Evolutionary conservation across 1,139 yeast genomes (phyloP).

Genomic region (Magnusiomyces magnusii): DNA sequence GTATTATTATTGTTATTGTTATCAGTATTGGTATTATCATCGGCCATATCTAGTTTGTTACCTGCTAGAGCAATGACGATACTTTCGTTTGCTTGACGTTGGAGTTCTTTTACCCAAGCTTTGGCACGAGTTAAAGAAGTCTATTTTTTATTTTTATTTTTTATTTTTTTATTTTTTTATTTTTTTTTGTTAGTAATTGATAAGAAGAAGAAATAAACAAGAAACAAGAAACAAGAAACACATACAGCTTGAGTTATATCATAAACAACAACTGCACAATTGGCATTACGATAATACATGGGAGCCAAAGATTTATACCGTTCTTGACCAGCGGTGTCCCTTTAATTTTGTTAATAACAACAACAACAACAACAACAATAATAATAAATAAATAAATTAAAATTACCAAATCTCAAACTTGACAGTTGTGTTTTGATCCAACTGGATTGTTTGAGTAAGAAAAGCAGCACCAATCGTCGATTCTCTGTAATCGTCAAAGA

Average conservation of each 20-base stretch:
- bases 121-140: constrained; percentile 78
- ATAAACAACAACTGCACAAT: constrained; percentile 82
- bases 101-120: constrained; percentile 92
- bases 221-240: constrained; percentile 1
- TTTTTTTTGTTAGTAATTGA: not conserved
- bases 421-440: constrained; percentile 47
- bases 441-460: constrained; percentile 75
- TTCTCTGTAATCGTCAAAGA: constrained; percentile 89
- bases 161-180: too few relatives aligned
- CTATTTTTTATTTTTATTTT: constrained; percentile 14
- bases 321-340: constrained; percentile 70
- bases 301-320: not conserved
- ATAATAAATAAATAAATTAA: not conserved
- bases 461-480: constrained; percentile 98
- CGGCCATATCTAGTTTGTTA: constrained; percentile 61
- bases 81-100: constrained; percentile 78
- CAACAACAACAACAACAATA: too few relatives aligned
- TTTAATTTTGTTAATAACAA: constrained; percentile 26
- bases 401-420: constrained; percentile 40
- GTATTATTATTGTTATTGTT: constrained; percentile 81
- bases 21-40: constrained; percentile 61
- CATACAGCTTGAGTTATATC: constrained; percentile 49
- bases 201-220: not conserved
- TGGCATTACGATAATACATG: constrained; percentile 39
- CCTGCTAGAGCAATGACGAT: constrained; percentile 84